Conservation (phyloP, 139 green algal genomes). For the Chlorella ohadii region DNA sequence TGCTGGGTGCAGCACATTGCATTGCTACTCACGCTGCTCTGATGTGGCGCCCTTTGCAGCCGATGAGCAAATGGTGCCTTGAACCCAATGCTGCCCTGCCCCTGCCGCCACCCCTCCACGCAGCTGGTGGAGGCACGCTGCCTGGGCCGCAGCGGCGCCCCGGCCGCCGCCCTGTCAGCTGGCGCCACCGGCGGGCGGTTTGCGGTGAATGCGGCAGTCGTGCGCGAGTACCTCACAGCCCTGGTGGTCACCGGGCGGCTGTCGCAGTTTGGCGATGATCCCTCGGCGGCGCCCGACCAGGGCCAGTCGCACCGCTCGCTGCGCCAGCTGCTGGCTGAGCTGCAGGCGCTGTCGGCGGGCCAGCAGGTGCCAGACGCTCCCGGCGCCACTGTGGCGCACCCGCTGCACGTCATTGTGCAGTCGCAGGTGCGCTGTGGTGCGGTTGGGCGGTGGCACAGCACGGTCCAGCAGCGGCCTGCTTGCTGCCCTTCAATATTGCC, state of each 20-base stretch:
- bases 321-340: slow-evolving; percentile 67
- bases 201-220: slow-evolving; percentile 64
- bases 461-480: no score
- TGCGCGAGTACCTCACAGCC: slow-evolving; percentile 90
- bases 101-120: neutral
- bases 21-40: no score
- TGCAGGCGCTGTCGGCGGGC: slow-evolving; percentile 51
- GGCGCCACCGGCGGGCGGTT: slow-evolving; percentile 11
- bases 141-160: neutral
- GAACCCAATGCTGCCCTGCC: no score
- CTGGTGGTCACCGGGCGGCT: slow-evolving; percentile 78
- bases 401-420: slow-evolving; percentile 72
- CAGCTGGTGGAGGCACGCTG: slow-evolving; percentile 44
- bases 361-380: slow-evolving; percentile 8
- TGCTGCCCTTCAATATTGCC: no score
- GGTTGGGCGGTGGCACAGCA: no score
- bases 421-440: neutral
- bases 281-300: neutral
- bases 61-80: no score
- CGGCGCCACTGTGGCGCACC: slow-evolving; percentile 53
- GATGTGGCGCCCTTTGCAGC: no score
- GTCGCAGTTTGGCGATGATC: slow-evolving; percentile 49
- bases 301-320: slow-evolving; percentile 66
- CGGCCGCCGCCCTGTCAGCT: neutral
- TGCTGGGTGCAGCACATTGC: no score